Evolutionary conservation across 208 protist species (phyloP).

Genomic region (Acanthamoeba lenticulata): DNA sequence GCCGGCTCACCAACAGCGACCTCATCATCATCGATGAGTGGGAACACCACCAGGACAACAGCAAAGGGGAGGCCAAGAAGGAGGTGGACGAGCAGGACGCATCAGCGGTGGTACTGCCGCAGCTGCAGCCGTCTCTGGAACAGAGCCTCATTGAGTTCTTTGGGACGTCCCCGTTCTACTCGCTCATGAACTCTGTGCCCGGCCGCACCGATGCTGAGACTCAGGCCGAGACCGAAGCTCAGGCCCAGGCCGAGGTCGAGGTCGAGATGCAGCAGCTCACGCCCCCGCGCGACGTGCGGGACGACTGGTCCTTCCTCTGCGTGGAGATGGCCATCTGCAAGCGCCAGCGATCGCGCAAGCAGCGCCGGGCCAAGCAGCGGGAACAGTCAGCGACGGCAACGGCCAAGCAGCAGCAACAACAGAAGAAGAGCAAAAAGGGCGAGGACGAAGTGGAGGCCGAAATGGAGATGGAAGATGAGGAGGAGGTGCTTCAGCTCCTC

Average conservation of each 20-base stretch:
- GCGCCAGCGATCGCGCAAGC: background rate
- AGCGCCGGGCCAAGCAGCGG: background rate
- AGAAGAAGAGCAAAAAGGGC: background rate
- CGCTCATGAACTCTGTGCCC: background rate
- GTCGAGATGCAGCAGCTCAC: background rate
- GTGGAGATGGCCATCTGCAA: conserved; percentile 20
- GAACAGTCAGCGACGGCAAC: too few species aligned
- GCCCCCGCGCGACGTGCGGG: background rate
- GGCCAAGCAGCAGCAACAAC: too few species aligned
- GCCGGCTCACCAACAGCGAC: too few species aligned
- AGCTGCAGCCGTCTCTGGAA: background rate
- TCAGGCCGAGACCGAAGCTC: background rate
- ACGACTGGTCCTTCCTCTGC: conserved; percentile 21
- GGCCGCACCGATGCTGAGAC: background rate
- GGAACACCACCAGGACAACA: background rate
- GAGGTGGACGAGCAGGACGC: background rate
- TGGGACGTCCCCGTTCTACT: background rate
- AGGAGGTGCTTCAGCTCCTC: background rate
- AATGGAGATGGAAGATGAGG: background rate
- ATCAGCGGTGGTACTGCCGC: background rate
- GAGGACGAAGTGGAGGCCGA: background rate
- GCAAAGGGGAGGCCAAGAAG: background rate
- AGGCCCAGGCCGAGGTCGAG: background rate
- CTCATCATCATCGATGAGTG: conserved; percentile 9
- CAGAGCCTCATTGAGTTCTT: background rate